phyloP scores from a whole-genome alignment of 1,284 basidiomycete genomes.

The Microbotryum lychnidis-dioicae region DNA sequence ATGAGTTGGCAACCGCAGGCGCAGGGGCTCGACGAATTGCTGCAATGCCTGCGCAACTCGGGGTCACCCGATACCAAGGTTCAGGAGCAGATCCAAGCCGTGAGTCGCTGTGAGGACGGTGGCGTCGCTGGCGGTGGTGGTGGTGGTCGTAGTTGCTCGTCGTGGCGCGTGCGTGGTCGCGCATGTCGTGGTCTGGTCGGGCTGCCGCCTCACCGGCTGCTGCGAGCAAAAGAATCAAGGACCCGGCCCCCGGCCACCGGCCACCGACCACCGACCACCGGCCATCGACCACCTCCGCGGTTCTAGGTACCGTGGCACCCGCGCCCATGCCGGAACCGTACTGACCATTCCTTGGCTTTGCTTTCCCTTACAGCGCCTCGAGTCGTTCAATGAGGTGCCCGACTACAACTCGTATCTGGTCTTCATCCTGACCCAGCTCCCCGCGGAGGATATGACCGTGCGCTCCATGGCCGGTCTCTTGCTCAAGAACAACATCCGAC shows the following conservation, averaged over 20 bases:
- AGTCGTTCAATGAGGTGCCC: slow-evolving; percentile 69
- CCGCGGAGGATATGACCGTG: slow-evolving; percentile 78
- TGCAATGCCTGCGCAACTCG: slow-evolving; percentile 54
- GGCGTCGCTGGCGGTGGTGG: too few species aligned
- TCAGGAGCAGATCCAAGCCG: slow-evolving; percentile 43
- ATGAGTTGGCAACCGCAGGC: slow-evolving; percentile 65
- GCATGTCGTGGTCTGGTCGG: not conserved
- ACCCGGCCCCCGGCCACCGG: not conserved
- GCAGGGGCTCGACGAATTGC: slow-evolving; percentile 69
- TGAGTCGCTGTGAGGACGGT: slow-evolving; percentile 27
- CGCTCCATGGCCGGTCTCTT: slow-evolving; percentile 92
- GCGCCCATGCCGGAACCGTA: not conserved
- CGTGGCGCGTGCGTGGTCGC: not conserved
- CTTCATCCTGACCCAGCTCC: slow-evolving; percentile 75
- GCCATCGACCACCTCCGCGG: not conserved
- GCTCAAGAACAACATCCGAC: slow-evolving; percentile 76
- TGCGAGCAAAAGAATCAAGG: not conserved
- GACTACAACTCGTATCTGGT: slow-evolving; percentile 96
- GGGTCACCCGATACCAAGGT: slow-evolving; percentile 41
- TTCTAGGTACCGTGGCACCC: not conserved
- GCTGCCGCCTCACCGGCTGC: not conserved
- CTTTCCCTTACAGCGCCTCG: slow-evolving; percentile 61
- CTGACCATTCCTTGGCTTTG: slow-evolving; percentile 2
- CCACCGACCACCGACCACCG: not conserved
- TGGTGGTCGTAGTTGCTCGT: not conserved